Base-by-base conservation (phyloP, 768 basidiomycete genomes). In the Symmetrospora coprosmae region DNA sequence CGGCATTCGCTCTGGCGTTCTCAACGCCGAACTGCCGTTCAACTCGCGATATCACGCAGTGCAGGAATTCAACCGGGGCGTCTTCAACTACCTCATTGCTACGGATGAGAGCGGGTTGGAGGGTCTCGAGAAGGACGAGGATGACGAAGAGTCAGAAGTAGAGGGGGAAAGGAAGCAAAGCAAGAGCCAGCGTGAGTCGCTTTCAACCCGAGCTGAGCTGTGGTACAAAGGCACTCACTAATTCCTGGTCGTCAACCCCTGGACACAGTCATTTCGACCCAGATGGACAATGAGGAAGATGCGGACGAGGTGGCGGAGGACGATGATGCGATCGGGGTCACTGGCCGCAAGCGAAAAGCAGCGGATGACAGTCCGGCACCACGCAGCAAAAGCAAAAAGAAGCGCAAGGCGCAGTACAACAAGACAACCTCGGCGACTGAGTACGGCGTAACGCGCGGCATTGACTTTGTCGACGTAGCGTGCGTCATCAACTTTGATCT, bases 401-500 rank as follows among this genome's bases (percentile, higher is more conserved):
- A 21, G 68, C 65, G 28, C 66, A 74, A 72, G 21, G 68, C 74
- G 74, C 63, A 55, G 74, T 79, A 28, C 78, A 83, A 63, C 75
- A 78, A 27, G 76, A 68, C n/a, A 33, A 50, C 60, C 51, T 47
- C 62, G 60, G 65, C 2, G 84, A 86, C 70, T 81, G 87, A 92
- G 71, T 96, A 90, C 66, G 89, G 91, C 34, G 86, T 96, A 48
- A 88, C 88, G 0, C 85, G 94, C 45, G 94, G 94, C 2, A 82
- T 97, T 60, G 94, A 99, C 73, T 99, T 99, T 72, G 79, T 96
- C 64, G 86, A 94, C 66, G 94, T 97, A 56, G 82, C 90, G 9
- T 96, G 91, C 67, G 92, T 99, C 2, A 79, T 99, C 71, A 99
- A 99, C 75, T 99, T 97, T 73, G 94, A 99, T 73, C 78, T 97